Conservation (phyloP, 2,329 filamentous ascomycete species). For the Metarhizium humberi region DNA sequence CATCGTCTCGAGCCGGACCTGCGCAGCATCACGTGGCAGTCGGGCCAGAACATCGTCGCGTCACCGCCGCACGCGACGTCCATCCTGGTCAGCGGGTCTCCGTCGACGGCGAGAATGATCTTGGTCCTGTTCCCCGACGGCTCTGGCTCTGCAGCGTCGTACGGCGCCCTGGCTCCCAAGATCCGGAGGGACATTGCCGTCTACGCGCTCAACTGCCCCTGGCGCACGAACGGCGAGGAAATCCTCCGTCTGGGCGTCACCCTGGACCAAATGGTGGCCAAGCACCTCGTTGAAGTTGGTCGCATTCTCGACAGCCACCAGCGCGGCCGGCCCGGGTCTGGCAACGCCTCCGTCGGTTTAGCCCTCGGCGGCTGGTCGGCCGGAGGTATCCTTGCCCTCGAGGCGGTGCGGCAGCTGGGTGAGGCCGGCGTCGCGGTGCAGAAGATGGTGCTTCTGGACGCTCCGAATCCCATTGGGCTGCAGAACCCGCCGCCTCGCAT, state of each 20-base stretch:
- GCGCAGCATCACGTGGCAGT: too few relatives aligned
- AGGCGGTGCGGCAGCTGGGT: background rate
- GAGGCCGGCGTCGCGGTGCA: background rate
- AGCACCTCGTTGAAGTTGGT: background rate
- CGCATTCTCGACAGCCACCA: background rate
- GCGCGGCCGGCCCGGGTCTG: too few relatives aligned
- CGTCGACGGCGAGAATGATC: slow-evolving; percentile 1
- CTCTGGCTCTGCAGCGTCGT: slow-evolving; percentile 19
- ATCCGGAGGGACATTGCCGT: background rate
- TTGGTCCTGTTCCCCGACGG: slow-evolving; percentile 21
- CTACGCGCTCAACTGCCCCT: slow-evolving; percentile 16
- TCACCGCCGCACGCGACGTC: background rate
- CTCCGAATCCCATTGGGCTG: slow-evolving; percentile 50
- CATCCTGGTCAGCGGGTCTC: slow-evolving; percentile 12
- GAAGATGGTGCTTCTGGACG: background rate
- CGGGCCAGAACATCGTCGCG: background rate
- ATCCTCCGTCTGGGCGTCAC: background rate
- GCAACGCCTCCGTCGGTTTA: background rate
- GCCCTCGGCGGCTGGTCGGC: background rate
- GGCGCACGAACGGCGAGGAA: background rate
- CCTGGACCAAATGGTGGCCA: background rate
- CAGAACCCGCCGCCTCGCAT: slow-evolving; percentile 54
- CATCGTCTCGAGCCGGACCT: too few relatives aligned
- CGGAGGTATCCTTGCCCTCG: background rate
- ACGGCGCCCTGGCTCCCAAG: slow-evolving; percentile 8